These are phyloP conservation scores for Botrytis tulipae DNA, from an alignment of 2,329 filamentous ascomycete genomes.

Conservation along the genomic window DNA sequence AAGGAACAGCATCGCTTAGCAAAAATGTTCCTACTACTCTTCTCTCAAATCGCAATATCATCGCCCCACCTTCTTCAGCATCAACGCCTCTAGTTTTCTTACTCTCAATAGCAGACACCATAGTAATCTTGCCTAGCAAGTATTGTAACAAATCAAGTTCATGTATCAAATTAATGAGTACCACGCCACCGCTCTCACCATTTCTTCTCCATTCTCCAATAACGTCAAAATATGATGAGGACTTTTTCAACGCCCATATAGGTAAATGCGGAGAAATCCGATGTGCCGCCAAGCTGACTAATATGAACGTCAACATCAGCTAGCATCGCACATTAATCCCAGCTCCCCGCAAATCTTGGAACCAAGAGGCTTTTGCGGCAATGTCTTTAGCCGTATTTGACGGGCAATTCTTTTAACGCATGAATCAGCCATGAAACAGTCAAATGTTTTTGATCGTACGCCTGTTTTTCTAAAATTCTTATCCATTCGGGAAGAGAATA, in stretches of 20 bases:
- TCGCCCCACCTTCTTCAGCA: neutral
- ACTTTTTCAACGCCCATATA: conserved; percentile 54
- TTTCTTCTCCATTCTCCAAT: conserved; percentile 49
- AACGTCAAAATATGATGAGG: conserved; percentile 49
- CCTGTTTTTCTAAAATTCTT: neutral
- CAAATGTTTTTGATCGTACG: neutral
- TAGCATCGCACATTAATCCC: neutral
- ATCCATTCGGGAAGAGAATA: neutral
- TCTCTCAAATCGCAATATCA: neutral
- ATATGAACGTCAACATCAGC: neutral
- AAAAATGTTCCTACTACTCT: neutral
- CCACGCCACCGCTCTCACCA: conserved; percentile 45
- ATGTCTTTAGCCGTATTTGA: neutral
- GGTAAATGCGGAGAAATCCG: neutral
- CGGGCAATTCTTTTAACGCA: neutral
- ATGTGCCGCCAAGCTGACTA: neutral
- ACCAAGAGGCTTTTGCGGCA: neutral
- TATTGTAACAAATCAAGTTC: neutral
- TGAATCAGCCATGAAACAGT: neutral
- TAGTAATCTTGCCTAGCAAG: neutral
- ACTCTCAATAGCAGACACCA: neutral
- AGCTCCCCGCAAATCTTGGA: neutral
- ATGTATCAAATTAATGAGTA: conserved; percentile 53
- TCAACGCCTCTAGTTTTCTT: neutral
- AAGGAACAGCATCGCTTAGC: neutral